These are phyloP conservation scores for Cylindrotheca fusiformis DNA, from an alignment of 108 stramenopile species.

Conservation along the genomic window DNA sequence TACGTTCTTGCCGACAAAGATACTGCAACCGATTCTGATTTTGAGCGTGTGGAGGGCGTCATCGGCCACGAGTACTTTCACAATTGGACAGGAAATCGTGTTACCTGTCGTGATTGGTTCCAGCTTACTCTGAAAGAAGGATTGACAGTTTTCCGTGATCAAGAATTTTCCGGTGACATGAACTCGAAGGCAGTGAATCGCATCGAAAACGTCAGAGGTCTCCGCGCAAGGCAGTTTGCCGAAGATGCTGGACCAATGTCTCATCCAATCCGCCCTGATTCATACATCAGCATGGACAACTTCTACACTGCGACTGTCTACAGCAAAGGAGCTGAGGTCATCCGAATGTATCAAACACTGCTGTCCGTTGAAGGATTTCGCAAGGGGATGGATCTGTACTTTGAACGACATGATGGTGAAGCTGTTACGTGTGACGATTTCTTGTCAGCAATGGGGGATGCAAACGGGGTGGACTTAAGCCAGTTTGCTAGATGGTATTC, in stretches of 20 bases:
- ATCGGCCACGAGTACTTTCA: conserved; percentile 98
- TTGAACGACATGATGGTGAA: conserved; percentile 92
- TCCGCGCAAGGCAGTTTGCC: conserved; percentile 85
- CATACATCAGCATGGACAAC: conserved; percentile 94
- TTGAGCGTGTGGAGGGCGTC: conserved; percentile 88
- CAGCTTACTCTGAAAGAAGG: conserved; percentile 98
- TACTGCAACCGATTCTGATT: conserved; percentile 92
- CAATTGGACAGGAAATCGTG: conserved; percentile 97
- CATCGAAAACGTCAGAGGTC: conserved; percentile 83
- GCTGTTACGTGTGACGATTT: conserved; percentile 99
- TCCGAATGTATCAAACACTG: conserved; percentile 95
- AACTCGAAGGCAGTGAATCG: conserved; percentile 90
- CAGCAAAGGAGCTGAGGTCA: conserved; percentile 90
- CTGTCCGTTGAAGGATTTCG: conserved; percentile 90
- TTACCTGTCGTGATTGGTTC: conserved; percentile 99
- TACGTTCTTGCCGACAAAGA: conserved; percentile 90
- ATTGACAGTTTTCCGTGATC: conserved; percentile 95
- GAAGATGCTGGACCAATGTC: conserved; percentile 94
- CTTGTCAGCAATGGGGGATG: conserved; percentile 93
- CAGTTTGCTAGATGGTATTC: conserved; percentile 93
- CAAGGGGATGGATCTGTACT: conserved; percentile 96
- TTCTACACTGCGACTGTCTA: conserved; percentile 91
- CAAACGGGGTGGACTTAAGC: conserved; percentile 76
- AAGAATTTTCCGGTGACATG: conserved; percentile 92
- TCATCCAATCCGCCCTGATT: conserved; percentile 96